A percentile compares a stretch with the other conserved stretches of the same genome.
Evolutionary conservation across 2,329 filamentous ascomycete species (phyloP).

Genomic region (Rhexocercosporidium sp.): DNA sequence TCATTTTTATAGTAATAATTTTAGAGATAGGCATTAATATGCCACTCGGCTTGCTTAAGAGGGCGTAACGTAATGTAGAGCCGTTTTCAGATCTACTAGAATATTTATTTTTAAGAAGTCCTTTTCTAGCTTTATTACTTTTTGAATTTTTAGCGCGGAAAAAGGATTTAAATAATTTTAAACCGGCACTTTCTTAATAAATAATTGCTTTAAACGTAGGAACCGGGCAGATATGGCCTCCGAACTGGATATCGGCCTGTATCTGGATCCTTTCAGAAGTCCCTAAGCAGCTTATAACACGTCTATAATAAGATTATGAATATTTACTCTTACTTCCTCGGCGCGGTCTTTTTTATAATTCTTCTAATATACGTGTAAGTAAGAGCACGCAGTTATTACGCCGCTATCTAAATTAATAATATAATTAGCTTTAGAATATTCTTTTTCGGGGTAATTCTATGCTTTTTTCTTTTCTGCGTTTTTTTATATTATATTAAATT

Average conservation of each 20-base stretch:
- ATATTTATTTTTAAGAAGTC: background rate
- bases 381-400: conserved; percentile 40
- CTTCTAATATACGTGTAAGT: conserved; percentile 41
- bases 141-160: background rate
- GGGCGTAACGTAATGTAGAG: background rate
- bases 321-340: conserved; percentile 52
- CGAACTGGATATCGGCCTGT: background rate
- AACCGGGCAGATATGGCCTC: background rate
- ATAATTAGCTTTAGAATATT: conserved; percentile 47
- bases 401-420: conserved; percentile 42
- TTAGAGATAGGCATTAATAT: background rate
- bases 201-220: background rate
- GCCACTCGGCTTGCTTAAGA: background rate
- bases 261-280: background rate
- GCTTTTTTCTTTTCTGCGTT: conserved; percentile 46
- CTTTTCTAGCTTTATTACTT: background rate
- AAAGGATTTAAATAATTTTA: background rate
- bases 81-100: background rate
- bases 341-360: conserved; percentile 44
- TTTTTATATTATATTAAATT: conserved; percentile 46
- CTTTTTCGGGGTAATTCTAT: conserved; percentile 45
- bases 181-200: background rate
- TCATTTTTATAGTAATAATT: too few relatives aligned
- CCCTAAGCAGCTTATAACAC: background rate
- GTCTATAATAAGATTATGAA: conserved; percentile 22